Percentiles rank a stretch among this genome's conserved stretches.
Evolutionary conservation across 352 stramenopile genomes (phyloP).

Genomic region (Pythium apleroticum): DNA sequence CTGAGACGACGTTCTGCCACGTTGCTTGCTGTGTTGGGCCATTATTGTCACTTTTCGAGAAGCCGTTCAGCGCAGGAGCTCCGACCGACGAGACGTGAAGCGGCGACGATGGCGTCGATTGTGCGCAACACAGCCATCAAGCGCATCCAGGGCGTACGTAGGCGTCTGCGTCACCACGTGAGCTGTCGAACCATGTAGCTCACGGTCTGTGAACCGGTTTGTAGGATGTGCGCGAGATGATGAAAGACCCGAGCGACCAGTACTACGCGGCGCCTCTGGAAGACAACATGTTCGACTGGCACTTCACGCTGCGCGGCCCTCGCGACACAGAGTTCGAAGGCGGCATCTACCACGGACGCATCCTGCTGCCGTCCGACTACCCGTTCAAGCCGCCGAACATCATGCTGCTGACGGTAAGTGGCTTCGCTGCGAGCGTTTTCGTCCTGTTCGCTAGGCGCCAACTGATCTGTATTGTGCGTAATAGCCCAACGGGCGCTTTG

Average conservation of each 20-base stretch:
- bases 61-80: neutral
- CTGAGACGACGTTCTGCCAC: slow-evolving; percentile 7
- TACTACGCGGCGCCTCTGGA: slow-evolving; percentile 77
- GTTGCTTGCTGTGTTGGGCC: no score
- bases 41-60: neutral
- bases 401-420: slow-evolving; percentile 70
- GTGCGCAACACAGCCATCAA: slow-evolving; percentile 85
- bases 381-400: slow-evolving; percentile 98
- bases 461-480: slow-evolving; percentile 3
- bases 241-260: slow-evolving; percentile 85
- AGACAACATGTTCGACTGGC: slow-evolving; percentile 92
- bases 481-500: slow-evolving; percentile 95
- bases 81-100: neutral
- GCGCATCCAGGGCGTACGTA: slow-evolving; percentile 77
- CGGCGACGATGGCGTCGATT: slow-evolving; percentile 17
- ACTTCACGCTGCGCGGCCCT: slow-evolving; percentile 98
- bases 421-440: neutral
- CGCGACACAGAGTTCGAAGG: slow-evolving; percentile 95
- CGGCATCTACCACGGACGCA: slow-evolving; percentile 97
- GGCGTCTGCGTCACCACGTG: neutral
- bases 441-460: no score
- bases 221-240: slow-evolving; percentile 88
- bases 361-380: slow-evolving; percentile 94
- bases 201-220: slow-evolving; percentile 4
- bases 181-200: neutral